Base-by-base conservation (phyloP, 139 green algal genomes). In the Chlorella sp. region DNA sequence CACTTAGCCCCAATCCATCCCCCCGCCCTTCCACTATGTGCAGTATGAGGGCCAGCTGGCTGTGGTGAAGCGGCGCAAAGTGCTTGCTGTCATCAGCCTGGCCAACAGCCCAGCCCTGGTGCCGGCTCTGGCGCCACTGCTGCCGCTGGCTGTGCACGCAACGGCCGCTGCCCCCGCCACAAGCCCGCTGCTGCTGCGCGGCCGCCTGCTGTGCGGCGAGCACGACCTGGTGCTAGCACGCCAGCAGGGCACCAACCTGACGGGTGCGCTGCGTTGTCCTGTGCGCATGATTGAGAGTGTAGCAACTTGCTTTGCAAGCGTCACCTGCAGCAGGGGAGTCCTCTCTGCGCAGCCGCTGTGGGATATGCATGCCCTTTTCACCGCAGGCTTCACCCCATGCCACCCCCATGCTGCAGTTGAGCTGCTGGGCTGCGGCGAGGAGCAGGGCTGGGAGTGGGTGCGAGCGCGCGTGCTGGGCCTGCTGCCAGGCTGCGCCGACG, bases 231-330 rank as follows among this genome's bases (percentile, higher is more conserved):
- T 84, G 16, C 67, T 84, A 32, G 70, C 39, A 2, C 79, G 79
- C 32, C 79, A 84, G 68, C 55, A 41, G 60, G 79, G 79, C n/a
- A 3, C 30, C 47, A 76, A 84, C 79, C 79, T 84, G 26, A 26
- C 71, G 13, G 71, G 39, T 60, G 71, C 7, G 70, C 44, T 55
- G 44, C n/a, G n/a, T n/a, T n/a, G n/a, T n/a, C n/a, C n/a, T n/a
- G n/a, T n/a, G n/a, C n/a, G n/a, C n/a, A n/a, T n/a, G n/a, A n/a
- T n/a, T n/a, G n/a, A n/a, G n/a, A n/a, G n/a, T n/a, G n/a, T n/a
- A n/a, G n/a, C n/a, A n/a, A n/a, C n/a, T n/a, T n/a, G n/a, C n/a
- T n/a, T n/a, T n/a, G n/a, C n/a, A n/a, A n/a, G n/a, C n/a, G n/a
- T n/a, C n/a, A n/a, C n/a, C n/a, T n/a, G n/a, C n/a, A n/a, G n/a